These are phyloP conservation scores for Parafenestella ontariensis DNA, from an alignment of 2,329 filamentous ascomycete species.

Conservation along the genomic window DNA sequence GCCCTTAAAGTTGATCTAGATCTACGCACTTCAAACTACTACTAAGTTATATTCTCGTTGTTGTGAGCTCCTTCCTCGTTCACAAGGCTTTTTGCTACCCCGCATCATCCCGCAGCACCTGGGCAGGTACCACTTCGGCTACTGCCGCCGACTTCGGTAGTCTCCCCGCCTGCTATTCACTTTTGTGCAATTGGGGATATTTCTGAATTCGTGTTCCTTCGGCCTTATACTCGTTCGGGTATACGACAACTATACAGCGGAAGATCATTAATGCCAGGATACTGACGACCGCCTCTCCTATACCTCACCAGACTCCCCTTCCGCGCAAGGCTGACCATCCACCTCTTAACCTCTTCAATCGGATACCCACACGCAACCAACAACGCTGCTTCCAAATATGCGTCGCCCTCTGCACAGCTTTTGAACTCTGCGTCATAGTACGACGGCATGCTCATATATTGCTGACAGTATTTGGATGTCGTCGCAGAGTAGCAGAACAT, in stretches of 20 bases:
- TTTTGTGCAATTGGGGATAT: not conserved
- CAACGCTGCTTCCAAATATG: conserved; percentile 6
- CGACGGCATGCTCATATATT: not conserved
- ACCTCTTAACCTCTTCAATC: not conserved
- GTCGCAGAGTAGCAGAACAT: not conserved
- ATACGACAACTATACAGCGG: not conserved
- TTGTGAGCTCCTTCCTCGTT: not conserved
- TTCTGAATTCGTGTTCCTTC: not conserved
- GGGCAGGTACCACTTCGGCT: conserved; percentile 9
- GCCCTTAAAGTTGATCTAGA: not conserved
- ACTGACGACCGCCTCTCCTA: not conserved
- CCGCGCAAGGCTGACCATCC: conserved; percentile 4
- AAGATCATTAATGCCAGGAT: not conserved
- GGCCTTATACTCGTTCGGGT: not conserved
- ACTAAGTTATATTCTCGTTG: not conserved
- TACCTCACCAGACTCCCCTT: conserved; percentile 4
- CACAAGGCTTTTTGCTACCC: conserved; percentile 14
- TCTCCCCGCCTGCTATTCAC: not conserved
- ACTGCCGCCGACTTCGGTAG: conserved; percentile 4
- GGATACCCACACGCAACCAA: conserved; percentile 7
- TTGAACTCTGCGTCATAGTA: not conserved
- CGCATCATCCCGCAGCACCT: conserved; percentile 14
- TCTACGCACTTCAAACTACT: not conserved
- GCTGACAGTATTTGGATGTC: not conserved
- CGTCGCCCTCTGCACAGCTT: not conserved